Percentiles rank a stretch among this genome's conserved stretches.
phyloP scores from a whole-genome alignment of 164 flowering plant species.

The Vitis labrusca region DNA sequence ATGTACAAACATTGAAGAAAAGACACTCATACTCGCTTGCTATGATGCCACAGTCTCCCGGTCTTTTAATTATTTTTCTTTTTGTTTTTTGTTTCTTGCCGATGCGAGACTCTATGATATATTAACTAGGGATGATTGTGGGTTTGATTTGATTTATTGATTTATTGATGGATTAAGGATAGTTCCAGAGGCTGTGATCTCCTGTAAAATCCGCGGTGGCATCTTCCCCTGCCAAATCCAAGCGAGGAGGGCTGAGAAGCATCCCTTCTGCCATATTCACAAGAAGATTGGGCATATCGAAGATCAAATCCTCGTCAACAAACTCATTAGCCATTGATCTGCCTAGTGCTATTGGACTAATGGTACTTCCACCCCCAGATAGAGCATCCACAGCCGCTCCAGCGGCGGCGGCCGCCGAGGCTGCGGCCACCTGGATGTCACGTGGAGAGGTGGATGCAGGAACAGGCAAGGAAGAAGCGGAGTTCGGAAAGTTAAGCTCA shows the following conservation, averaged over 20 bases:
- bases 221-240: slow-evolving; percentile 23
- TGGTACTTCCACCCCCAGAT: not conserved
- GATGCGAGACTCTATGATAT: not conserved
- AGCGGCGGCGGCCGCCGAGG: slow-evolving; percentile 54
- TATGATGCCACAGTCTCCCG: not conserved
- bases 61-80: not conserved
- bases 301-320: slow-evolving; percentile 70
- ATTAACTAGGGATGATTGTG: not conserved
- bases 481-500: slow-evolving; percentile 60
- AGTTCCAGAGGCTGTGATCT: slow-evolving; percentile 52
- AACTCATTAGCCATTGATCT: slow-evolving; percentile 21
- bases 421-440: slow-evolving; percentile 63
- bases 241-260: slow-evolving; percentile 78
- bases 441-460: slow-evolving; percentile 53
- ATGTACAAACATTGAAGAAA: slow-evolving; percentile 2
- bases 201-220: not conserved
- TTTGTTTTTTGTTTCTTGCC: no score
- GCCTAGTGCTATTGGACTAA: not conserved
- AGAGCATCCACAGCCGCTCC: slow-evolving; percentile 58
- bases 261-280: slow-evolving; percentile 79
- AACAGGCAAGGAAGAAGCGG: slow-evolving; percentile 37
- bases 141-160: not conserved
- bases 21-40: slow-evolving; percentile 9
- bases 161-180: slow-evolving; percentile 19
- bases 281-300: slow-evolving; percentile 75